A percentile compares a stretch with the other conserved stretches of the same genome.
Conservation (phyloP, 73 alveolate species). For the Paramecium pentaurelia region DNA sequence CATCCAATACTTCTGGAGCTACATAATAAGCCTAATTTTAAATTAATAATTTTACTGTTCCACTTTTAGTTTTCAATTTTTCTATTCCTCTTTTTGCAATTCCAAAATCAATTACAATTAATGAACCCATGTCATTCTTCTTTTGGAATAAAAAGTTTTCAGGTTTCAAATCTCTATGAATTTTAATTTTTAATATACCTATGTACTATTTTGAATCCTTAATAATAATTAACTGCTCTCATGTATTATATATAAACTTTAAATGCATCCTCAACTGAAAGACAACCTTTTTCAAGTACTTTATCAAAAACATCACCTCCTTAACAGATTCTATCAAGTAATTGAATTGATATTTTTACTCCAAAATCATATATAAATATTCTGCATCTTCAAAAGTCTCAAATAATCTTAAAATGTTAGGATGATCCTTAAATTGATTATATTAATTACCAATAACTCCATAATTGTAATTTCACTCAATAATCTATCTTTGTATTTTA, state of each 20-base stretch:
- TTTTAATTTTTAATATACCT: background rate
- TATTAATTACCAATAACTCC: background rate
- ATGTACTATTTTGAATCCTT: background rate
- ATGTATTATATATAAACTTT: background rate
- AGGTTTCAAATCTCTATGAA: background rate
- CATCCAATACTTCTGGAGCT: conserved; percentile 37
- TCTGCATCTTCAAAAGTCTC: conserved; percentile 34
- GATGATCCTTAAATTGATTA: conserved; percentile 8
- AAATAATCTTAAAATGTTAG: conserved; percentile 1
- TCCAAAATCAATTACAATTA: conserved; percentile 11
- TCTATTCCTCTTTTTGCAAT: conserved; percentile 6
- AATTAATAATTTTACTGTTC: background rate
- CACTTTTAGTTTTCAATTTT: conserved; percentile 31
- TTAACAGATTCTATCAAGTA: background rate
- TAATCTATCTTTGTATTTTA: conserved; percentile 12
- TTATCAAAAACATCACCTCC: conserved; percentile 44
- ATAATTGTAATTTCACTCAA: conserved; percentile 19
- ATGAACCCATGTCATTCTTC: background rate
- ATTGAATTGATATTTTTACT: background rate
- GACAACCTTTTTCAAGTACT: conserved; percentile 11
- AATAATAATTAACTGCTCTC: conserved; percentile 19
- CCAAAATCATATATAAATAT: background rate
- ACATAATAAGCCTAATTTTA: conserved; percentile 22
- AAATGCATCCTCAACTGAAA: background rate
- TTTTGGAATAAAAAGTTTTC: conserved; percentile 2